phyloP scores from a whole-genome alignment of 1,139 yeast genomes.

The Candida albicans region DNA sequence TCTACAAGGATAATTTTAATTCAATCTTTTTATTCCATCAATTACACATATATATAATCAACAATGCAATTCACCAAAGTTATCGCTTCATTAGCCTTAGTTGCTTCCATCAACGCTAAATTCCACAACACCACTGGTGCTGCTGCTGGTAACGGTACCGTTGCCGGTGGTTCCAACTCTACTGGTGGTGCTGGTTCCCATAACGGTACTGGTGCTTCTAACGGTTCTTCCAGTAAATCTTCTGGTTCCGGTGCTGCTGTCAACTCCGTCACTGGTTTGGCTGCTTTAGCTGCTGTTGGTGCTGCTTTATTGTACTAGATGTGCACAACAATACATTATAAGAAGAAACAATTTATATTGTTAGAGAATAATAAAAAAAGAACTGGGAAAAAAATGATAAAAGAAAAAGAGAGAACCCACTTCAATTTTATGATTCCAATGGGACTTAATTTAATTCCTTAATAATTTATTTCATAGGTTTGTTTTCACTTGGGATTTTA shows the following conservation, averaged over 20 bases:
- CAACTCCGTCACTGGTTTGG: slow-evolving; percentile 45
- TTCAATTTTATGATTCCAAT: too few relatives aligned
- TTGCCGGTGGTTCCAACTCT: slow-evolving; percentile 2
- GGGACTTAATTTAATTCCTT: too few relatives aligned
- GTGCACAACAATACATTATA: not conserved
- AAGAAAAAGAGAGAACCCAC: too few relatives aligned
- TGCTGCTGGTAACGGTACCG: slow-evolving; percentile 4
- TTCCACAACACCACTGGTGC: slow-evolving; percentile 10
- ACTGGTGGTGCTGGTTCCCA: slow-evolving; percentile 8
- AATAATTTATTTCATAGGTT: too few relatives aligned
- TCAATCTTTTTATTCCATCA: not conserved
- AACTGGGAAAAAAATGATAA: too few relatives aligned
- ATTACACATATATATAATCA: slow-evolving; percentile 1
- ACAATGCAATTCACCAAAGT: slow-evolving; percentile 15
- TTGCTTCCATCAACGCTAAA: slow-evolving; percentile 15
- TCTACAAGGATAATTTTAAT: slow-evolving; percentile 4
- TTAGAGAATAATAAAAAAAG: not conserved
- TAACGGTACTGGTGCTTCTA: slow-evolving; percentile 6
- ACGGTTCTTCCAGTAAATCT: slow-evolving; percentile 8
- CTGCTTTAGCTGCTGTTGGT: slow-evolving; percentile 74
- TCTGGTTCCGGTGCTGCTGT: slow-evolving; percentile 9
- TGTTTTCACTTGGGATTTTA: too few relatives aligned
- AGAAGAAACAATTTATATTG: not conserved
- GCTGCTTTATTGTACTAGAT: slow-evolving; percentile 31
- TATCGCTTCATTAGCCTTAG: slow-evolving; percentile 15